Conservation (phyloP, 192 early-diverging fungal genomes). For the Haplosporangium gracile region DNA sequence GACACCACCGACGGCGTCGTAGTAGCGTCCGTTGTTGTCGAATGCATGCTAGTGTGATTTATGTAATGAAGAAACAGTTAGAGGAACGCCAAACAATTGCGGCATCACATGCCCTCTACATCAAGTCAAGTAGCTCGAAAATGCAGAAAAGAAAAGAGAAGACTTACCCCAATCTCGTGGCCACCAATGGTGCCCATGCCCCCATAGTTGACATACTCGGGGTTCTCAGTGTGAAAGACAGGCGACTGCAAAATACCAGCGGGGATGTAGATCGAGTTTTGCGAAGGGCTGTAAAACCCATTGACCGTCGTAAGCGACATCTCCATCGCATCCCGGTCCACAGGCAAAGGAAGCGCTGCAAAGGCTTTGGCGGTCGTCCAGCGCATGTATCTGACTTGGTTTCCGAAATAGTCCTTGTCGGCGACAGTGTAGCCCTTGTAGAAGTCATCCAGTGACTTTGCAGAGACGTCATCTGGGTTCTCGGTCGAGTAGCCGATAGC, state of each 20-base stretch:
- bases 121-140: not conserved
- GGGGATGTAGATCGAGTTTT: constrained; percentile 58
- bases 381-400: constrained; percentile 50
- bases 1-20: constrained; percentile 61
- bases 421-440: constrained; percentile 59
- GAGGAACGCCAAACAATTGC: not conserved
- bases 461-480: constrained; percentile 56
- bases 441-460: constrained; percentile 58
- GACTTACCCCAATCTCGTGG: constrained; percentile 70
- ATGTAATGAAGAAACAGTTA: not conserved
- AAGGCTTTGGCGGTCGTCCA: constrained; percentile 48
- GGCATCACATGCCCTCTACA: not conserved
- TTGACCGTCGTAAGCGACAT: constrained; percentile 63
- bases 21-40: constrained; percentile 66
- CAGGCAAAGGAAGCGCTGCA: constrained; percentile 19
- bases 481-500: constrained; percentile 70
- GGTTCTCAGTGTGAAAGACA: constrained; percentile 62
- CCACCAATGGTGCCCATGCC: constrained; percentile 73
- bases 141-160: not conserved
- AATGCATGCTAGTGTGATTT: constrained; percentile 64
- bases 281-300: constrained; percentile 54
- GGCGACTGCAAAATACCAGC: constrained; percentile 70
- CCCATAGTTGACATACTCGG: constrained; percentile 72
- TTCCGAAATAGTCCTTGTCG: constrained; percentile 63
- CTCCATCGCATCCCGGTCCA: constrained; percentile 54